Evolutionary conservation across 78 protist species (phyloP).

Genomic region (Monocercomonoides exilis): DNA sequence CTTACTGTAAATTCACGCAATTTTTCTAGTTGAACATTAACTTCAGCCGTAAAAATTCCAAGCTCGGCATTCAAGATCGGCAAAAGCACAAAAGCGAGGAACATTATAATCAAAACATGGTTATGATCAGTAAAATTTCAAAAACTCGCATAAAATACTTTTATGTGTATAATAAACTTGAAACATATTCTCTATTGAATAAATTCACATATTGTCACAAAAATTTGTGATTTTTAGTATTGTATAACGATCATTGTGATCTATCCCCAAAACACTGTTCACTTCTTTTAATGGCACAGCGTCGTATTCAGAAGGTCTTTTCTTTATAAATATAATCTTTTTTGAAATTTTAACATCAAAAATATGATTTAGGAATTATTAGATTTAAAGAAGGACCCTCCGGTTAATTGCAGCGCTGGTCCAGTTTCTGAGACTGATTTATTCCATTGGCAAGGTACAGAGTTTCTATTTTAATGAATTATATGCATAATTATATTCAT

Average conservation of each 20-base stretch:
- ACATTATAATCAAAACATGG: too few species aligned
- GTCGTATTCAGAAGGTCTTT: background rate
- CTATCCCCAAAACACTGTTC: too few species aligned
- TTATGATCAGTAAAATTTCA: too few species aligned
- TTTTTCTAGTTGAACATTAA: background rate
- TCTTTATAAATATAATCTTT: background rate
- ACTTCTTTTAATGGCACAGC: too few species aligned
- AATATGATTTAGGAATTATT: background rate
- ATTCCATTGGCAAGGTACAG: conserved; percentile 3
- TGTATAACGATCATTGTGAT: too few species aligned
- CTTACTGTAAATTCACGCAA: background rate
- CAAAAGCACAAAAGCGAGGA: too few species aligned
- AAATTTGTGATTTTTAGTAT: too few species aligned
- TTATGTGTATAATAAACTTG: too few species aligned
- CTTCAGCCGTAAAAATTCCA: background rate
- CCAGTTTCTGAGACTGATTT: background rate
- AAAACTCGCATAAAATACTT: too few species aligned
- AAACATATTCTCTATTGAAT: too few species aligned
- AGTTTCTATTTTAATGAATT: background rate
- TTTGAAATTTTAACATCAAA: background rate
- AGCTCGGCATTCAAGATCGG: too few species aligned
- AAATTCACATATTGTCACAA: too few species aligned
- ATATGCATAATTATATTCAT: background rate
- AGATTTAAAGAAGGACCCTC: conserved; percentile 1
- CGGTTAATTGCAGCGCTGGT: background rate